Evolutionary conservation across 2,329 filamentous ascomycete species (phyloP), one percentile per base, ranked within the genome.

Genomic region (Bipolaris gigantea): DNA sequence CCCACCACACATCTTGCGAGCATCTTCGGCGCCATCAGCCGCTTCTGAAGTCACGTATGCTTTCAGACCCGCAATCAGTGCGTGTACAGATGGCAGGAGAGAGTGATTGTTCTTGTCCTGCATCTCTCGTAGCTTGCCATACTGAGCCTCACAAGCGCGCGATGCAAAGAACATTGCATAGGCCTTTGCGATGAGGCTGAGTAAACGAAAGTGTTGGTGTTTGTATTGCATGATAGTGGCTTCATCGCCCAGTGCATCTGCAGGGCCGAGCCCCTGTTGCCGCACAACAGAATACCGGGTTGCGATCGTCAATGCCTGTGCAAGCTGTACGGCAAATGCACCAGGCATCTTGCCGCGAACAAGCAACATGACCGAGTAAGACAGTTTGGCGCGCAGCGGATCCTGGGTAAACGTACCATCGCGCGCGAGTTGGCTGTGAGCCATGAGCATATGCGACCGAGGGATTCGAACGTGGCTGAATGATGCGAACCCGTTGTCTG

Each of bases 401-500:
- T 76, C 73, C 54, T 76, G 76, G 25, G 71, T 73, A 59, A 80
- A 80, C 4, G 54, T 63, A 18, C 79, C 75, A 15, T 77, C 68
- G 4, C 73, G 71, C 51, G 79, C 72, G 21, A 81, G 72, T 10
- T 72, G 66, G 0, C 77, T 77, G 57, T 81, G 80, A 9, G 75
- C 73, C n/a, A 76, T 76, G 5, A 81, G 70, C 68, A 81, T 76
- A 4, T 78, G 75, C 8, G 72, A 74, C 59, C 80, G 78, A 6
- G 79, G 76, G 10, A 81, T 63, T 30, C 74, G 67, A 51, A 76
- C 73, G 19, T 78, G 62, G 44, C 80, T 63, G 66, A 81, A 81
- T 0, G 79, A 72, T 70, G 79, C 77, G 60, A 80, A 81, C 0
- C 77, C 79, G 53, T 80, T 80, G 50, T 80, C 77, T 73, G 79